Conservation (phyloP, 1,139 yeast species). For the Magnusiomyces sp. region DNA sequence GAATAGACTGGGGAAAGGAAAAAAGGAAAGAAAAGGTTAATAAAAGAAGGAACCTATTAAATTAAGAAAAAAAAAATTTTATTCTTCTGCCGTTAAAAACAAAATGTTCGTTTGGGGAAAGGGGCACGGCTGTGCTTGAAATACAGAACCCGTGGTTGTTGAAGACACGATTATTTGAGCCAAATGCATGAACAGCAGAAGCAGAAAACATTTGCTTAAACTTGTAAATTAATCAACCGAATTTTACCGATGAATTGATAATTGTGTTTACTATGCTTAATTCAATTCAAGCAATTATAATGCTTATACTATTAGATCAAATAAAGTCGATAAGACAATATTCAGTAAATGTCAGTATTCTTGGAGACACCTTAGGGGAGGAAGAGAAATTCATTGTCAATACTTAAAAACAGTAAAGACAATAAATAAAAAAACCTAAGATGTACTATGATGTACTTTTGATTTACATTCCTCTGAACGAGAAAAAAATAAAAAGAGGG, state of each 20-base stretch:
- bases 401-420: neutral
- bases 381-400: conserved; percentile 7
- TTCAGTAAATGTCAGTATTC: conserved; percentile 21
- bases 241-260: neutral
- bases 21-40: neutral
- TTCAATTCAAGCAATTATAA: neutral
- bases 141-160: no score
- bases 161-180: no score
- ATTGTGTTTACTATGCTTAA: neutral
- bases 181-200: no score
- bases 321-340: neutral
- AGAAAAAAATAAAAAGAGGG: conserved; percentile 4
- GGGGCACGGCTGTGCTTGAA: neutral
- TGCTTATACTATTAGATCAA: neutral
- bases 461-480: conserved; percentile 7
- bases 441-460: conserved; percentile 28
- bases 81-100: neutral
- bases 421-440: conserved; percentile 15
- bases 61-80: neutral
- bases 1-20: neutral
- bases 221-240: neutral
- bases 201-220: neutral
- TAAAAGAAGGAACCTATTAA: neutral
- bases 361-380: conserved; percentile 26
- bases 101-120: neutral